A percentile compares a stretch with the other conserved stretches of the same genome.
Evolutionary conservation across 2,329 filamentous ascomycete genomes (phyloP).

Genomic region (Gnomoniopsis sp.): DNA sequence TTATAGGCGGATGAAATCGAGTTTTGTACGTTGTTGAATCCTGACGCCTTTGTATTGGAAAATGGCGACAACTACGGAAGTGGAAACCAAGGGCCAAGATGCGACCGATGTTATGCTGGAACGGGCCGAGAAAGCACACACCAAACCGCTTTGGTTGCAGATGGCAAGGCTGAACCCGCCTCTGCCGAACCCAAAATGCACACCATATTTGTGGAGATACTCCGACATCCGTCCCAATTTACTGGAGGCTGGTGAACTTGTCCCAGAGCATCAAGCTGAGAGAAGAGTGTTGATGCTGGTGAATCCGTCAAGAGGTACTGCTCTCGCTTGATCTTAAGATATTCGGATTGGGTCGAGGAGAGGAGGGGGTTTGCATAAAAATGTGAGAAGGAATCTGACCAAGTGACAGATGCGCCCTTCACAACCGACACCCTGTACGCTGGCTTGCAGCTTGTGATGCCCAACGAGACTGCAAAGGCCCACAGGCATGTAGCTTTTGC

Average conservation of each 20-base stretch:
- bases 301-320: constrained; percentile 31
- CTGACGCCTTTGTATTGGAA: background rate
- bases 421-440: constrained; percentile 55
- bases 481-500: constrained; percentile 54
- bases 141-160: constrained; percentile 40
- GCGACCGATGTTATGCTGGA: constrained; percentile 11
- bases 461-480: constrained; percentile 48
- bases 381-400: background rate
- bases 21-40: background rate
- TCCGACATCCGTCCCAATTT: constrained; percentile 30
- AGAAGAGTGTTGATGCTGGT: constrained; percentile 39
- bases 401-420: constrained; percentile 40
- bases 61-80: constrained; percentile 13
- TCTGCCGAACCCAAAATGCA: constrained; percentile 36
- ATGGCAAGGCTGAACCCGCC: constrained; percentile 42
- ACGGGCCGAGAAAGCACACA: constrained; percentile 18
- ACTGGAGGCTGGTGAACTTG: constrained; percentile 19
- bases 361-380: no score
- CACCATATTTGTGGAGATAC: constrained; percentile 33
- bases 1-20: background rate
- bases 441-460: constrained; percentile 52
- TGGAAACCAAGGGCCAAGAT: constrained; percentile 6
- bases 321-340: background rate
- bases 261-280: constrained; percentile 30
- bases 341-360: no score